Conservation (phyloP, 306 rosid species). For the Ceratonia siliqua region DNA sequence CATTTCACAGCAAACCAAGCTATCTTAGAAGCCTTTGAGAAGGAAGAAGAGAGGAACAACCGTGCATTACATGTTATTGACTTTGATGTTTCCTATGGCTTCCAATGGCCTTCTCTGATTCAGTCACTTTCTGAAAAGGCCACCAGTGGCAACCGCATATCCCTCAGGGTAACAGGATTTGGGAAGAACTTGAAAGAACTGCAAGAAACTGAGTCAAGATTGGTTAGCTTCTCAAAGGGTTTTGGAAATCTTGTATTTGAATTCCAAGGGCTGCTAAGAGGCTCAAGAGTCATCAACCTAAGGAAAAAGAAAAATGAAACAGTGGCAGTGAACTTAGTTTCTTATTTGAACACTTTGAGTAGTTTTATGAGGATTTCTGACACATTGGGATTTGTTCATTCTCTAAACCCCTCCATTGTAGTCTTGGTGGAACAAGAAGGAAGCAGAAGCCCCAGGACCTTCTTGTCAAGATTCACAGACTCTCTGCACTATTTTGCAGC, state of each 20-base stretch:
- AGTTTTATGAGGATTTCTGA: conserved; percentile 51
- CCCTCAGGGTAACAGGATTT: conserved; percentile 58
- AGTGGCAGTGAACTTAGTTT: conserved; percentile 66
- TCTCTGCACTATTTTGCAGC: conserved; percentile 73
- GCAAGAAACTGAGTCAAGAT: conserved; percentile 66
- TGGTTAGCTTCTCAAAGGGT: conserved; percentile 66
- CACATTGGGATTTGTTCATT: conserved; percentile 60
- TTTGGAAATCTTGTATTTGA: conserved; percentile 56
- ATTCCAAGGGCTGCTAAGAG: conserved; percentile 65
- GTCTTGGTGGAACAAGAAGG: conserved; percentile 74
- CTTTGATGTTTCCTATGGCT: conserved; percentile 72
- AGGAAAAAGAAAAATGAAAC: conserved; percentile 69
- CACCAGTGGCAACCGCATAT: conserved; percentile 43
- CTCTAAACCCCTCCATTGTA: conserved; percentile 58
- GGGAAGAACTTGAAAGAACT: conserved; percentile 59
- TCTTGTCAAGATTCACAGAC: conserved; percentile 71
- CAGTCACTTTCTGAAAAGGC: conserved; percentile 82
- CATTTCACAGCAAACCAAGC: conserved; percentile 85
- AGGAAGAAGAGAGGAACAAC: conserved; percentile 58
- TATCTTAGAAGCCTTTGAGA: conserved; percentile 70
- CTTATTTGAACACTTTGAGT: conserved; percentile 50
- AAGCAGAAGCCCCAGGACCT: conserved; percentile 41
- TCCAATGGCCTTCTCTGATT: conserved; percentile 83
- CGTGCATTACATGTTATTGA: conserved; percentile 64
- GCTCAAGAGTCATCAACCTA: conserved; percentile 47